phyloP scores from a whole-genome alignment of 129 eudicot genomes.

The Ambrosia trifida region DNA sequence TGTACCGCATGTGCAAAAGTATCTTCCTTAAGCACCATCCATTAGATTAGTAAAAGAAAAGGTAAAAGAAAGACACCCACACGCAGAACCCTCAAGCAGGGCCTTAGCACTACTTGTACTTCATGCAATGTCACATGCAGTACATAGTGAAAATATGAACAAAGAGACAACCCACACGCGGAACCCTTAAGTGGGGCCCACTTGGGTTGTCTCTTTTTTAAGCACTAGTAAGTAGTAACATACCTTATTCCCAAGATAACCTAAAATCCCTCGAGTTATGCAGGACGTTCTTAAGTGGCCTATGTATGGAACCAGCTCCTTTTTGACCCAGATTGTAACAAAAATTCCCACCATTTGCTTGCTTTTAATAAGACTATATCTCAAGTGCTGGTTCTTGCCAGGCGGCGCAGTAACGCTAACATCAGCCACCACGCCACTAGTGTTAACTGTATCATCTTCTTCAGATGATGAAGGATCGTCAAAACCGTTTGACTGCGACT shows the following conservation, averaged over 20 bases:
- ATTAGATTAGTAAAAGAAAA: neutral
- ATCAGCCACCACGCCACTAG: conserved; percentile 33
- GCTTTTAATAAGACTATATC: conserved; percentile 58
- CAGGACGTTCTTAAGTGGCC: conserved; percentile 62
- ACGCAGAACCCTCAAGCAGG: neutral
- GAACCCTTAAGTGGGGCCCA: neutral
- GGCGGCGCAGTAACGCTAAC: conserved; percentile 29
- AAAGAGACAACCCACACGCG: neutral
- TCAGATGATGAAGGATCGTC: conserved; percentile 58
- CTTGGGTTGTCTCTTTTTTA: neutral
- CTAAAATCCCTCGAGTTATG: conserved; percentile 69
- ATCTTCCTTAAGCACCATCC: neutral
- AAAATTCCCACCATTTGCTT: conserved; percentile 81
- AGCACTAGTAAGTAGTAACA: neutral
- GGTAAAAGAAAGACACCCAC: neutral
- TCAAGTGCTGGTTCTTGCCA: conserved; percentile 40
- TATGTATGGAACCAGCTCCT: conserved; percentile 57
- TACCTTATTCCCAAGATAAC: conserved; percentile 79
- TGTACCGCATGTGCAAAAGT: neutral
- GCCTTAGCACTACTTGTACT: neutral
- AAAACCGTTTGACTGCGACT: conserved; percentile 33
- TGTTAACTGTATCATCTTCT: conserved; percentile 47
- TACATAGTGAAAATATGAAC: neutral
- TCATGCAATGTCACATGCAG: neutral
- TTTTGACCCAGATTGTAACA: conserved; percentile 61